Evolutionary conservation across 108 stramenopile genomes (phyloP), one percentile per base, ranked within the genome.

Genomic region (Chaetoceros tenuissimus): DNA sequence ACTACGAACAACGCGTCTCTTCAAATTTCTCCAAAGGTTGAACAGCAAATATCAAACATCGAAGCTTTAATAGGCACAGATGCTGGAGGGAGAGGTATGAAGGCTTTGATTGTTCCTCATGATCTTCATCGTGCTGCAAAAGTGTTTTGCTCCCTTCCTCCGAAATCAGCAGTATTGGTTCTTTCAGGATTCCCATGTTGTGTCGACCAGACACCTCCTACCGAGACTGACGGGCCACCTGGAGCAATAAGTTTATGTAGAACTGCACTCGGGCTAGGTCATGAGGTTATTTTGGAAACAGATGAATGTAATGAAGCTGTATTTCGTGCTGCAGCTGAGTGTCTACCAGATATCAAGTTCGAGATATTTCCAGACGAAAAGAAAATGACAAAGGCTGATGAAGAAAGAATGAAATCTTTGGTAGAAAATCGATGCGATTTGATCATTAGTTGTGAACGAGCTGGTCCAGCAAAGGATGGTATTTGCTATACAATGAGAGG

Each of bases 141-240:
- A 20, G 26, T 44, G 13, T 28, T 85, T 2, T 66, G 60, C 3
- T 29, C 48, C 17, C 53, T 79, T 1, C 5, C 49, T 5, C 28
- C 59, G 3, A 20, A 23, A 17, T 51, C 65, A 45, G 59, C 50
- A 20, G 81, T 83, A n/a, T 48, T 82, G 5, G 72, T 92, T 24
- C 57, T 92, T 45, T 79, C 84, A 3, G 91, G 91, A 2, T 92
- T 92, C 62, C 91, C 91, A 0, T 92, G 91, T 60, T 75, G 84
- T 53, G 71, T 93, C 10, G 31, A 73, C 20, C 44, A 76, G 7
- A 55, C 31, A 27, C 86, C 86, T 2, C 92, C 92, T 0, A 85
- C 87, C 8, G 92, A 93, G 60, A 93, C 92, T 23, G 92, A 93
- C 55, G 92, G 92, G 51, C 92, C 87, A 8, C 77, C 78, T 2